phyloP scores from a whole-genome alignment of 768 basidiomycete species.

The Scleroderma citrinum region DNA sequence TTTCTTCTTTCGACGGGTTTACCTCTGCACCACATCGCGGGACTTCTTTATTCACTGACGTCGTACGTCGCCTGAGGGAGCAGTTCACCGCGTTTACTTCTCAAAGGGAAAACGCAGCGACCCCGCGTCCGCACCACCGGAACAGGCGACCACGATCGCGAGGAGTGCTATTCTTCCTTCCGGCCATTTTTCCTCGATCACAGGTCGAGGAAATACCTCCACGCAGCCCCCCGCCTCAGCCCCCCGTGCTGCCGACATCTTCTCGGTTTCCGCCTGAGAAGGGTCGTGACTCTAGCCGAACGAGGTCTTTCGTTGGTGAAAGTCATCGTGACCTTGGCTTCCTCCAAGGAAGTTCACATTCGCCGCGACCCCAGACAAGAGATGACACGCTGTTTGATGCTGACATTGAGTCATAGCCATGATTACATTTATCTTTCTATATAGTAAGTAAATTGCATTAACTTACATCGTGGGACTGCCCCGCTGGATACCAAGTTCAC shows the following conservation, averaged over 20 bases:
- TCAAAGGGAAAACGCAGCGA: slow-evolving; percentile 29
- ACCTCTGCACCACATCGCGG: slow-evolving; percentile 33
- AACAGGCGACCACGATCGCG: slow-evolving; percentile 44
- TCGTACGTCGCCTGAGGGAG: slow-evolving; percentile 51
- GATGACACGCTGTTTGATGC: slow-evolving; percentile 25
- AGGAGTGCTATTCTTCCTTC: slow-evolving; percentile 75
- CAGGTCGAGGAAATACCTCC: slow-evolving; percentile 25
- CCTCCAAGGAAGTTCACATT: slow-evolving; percentile 26
- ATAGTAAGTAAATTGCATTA: slow-evolving; percentile 28
- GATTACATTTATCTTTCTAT: slow-evolving; percentile 21
- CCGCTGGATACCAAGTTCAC: slow-evolving; percentile 7
- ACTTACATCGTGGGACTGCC: slow-evolving; percentile 19
- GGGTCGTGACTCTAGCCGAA: slow-evolving; percentile 32
- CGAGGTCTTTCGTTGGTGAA: slow-evolving; percentile 20
- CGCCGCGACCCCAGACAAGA: slow-evolving; percentile 17
- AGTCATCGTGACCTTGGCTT: slow-evolving; percentile 15
- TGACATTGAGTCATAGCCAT: slow-evolving; percentile 17
- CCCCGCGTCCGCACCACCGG: slow-evolving; percentile 44
- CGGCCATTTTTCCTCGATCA: slow-evolving; percentile 64
- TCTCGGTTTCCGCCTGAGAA: slow-evolving; percentile 41
- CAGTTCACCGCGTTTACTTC: slow-evolving; percentile 45
- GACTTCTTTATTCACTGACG: slow-evolving; percentile 41
- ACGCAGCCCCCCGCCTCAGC: slow-evolving; percentile 28
- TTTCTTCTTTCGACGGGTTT: slow-evolving; percentile 39
- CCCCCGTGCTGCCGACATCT: slow-evolving; percentile 4